phyloP scores from a whole-genome alignment of 768 basidiomycete genomes.

The Atractiella rhizophila region DNA sequence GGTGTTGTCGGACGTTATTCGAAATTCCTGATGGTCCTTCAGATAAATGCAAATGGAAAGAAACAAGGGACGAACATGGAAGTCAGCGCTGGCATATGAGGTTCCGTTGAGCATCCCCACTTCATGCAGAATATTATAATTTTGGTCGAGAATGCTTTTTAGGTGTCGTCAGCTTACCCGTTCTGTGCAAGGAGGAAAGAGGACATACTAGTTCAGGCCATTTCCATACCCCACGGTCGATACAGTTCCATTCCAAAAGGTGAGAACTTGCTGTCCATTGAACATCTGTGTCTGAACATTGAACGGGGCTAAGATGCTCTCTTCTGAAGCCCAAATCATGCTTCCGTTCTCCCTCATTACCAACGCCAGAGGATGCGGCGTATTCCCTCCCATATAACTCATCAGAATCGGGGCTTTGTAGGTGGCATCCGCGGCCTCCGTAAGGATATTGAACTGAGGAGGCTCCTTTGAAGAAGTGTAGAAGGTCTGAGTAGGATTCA shows the following conservation, averaged over 20 bases:
- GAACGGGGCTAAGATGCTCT: neutral
- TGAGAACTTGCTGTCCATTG: neutral
- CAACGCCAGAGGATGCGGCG: neutral
- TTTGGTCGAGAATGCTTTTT: neutral
- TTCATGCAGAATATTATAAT: neutral
- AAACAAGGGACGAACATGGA: constrained; percentile 13
- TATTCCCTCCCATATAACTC: neutral
- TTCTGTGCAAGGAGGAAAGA: neutral
- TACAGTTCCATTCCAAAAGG: neutral
- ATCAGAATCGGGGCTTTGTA: neutral
- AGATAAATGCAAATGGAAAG: neutral
- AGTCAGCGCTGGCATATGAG: constrained; percentile 7
- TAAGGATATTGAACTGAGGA: neutral
- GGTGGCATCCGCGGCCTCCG: neutral
- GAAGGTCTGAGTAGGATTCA: neutral
- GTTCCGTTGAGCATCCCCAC: neutral
- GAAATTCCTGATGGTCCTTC: constrained; percentile 12
- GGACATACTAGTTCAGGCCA: neutral
- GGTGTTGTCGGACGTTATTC: constrained; percentile 16
- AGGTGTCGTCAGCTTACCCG: neutral
- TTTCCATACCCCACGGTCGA: neutral
- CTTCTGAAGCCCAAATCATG: neutral
- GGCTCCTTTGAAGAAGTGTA: neutral
- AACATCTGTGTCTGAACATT: neutral
- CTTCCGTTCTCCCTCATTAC: neutral